Conservation (phyloP, 2,329 filamentous ascomycete genomes). For the Tricladium varicosporioides region DNA sequence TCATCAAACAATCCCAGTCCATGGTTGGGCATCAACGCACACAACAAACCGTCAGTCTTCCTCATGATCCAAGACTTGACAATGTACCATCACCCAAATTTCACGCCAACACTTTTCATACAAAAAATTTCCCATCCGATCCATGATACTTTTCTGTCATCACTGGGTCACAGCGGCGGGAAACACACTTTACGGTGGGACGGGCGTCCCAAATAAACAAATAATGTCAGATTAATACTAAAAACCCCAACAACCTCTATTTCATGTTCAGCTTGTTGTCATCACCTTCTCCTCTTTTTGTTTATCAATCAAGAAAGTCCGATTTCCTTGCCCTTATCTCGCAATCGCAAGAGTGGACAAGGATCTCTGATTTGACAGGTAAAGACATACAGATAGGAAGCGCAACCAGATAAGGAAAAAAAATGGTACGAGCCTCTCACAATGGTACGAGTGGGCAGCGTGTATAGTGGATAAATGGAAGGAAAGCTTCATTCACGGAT, state of each 20-base stretch:
- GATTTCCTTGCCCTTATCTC: neutral
- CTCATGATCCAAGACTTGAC: neutral
- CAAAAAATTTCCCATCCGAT: no score
- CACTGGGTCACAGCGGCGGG: neutral
- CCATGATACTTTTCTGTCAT: conserved; percentile 1
- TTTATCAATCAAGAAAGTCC: neutral
- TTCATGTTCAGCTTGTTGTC: neutral
- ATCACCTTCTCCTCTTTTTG: neutral
- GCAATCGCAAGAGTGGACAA: no score
- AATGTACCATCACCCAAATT: conserved; percentile 8
- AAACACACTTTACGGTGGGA: neutral
- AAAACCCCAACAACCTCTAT: neutral
- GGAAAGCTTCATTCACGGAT: no score
- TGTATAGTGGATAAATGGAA: conserved; percentile 1
- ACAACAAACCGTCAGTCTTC: neutral
- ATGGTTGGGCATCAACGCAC: neutral
- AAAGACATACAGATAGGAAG: neutral
- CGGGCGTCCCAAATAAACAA: neutral
- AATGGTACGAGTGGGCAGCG: neutral
- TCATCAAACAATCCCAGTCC: no score
- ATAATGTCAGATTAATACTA: conserved; percentile 12
- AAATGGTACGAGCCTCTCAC: neutral
- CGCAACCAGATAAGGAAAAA: no score
- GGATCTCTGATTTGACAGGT: no score
- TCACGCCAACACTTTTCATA: conserved; percentile 2